phyloP scores from a whole-genome alignment of 2,329 filamentous ascomycete genomes.

The Trichoderma sp. region DNA sequence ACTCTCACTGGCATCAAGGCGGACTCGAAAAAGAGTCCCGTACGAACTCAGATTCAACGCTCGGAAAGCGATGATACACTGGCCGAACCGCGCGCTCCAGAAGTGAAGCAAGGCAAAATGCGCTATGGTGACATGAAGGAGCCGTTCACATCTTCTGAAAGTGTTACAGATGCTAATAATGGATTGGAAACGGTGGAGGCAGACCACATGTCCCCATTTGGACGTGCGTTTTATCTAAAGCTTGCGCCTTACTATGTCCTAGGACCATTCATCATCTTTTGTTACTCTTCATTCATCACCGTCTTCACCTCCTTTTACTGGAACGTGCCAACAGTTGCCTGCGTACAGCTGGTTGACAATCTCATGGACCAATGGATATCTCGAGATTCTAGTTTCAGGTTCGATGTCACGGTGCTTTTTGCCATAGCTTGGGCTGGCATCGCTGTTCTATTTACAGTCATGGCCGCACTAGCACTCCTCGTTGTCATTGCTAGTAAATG shows the following conservation, averaged over 20 bases:
- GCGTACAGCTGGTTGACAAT: slow-evolving; percentile 45
- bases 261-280: slow-evolving; percentile 45
- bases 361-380: slow-evolving; percentile 29
- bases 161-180: slow-evolving; percentile 21
- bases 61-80: slow-evolving; percentile 11
- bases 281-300: slow-evolving; percentile 46
- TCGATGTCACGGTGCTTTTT: slow-evolving; percentile 39
- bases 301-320: slow-evolving; percentile 49
- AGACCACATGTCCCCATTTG: slow-evolving; percentile 44
- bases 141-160: slow-evolving; percentile 22
- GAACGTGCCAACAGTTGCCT: slow-evolving; percentile 47
- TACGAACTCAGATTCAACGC: background rate
- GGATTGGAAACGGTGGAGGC: background rate
- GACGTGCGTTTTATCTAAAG: slow-evolving; percentile 52
- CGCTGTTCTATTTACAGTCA: slow-evolving; percentile 40
- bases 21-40: background rate
- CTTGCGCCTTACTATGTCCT: slow-evolving; percentile 50
- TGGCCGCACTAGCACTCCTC: slow-evolving; percentile 42
- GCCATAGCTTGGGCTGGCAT: slow-evolving; percentile 39
- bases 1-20: slow-evolving; percentile 21
- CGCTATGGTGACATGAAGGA: background rate
- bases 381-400: slow-evolving; percentile 26
- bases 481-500: slow-evolving; percentile 49
- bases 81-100: slow-evolving; percentile 18
- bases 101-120: slow-evolving; percentile 8